Evolutionary conservation across 2,329 filamentous ascomycete species (phyloP), one percentile per base, ranked within the genome.

Genomic region (Phaeosphaeria sp.): DNA sequence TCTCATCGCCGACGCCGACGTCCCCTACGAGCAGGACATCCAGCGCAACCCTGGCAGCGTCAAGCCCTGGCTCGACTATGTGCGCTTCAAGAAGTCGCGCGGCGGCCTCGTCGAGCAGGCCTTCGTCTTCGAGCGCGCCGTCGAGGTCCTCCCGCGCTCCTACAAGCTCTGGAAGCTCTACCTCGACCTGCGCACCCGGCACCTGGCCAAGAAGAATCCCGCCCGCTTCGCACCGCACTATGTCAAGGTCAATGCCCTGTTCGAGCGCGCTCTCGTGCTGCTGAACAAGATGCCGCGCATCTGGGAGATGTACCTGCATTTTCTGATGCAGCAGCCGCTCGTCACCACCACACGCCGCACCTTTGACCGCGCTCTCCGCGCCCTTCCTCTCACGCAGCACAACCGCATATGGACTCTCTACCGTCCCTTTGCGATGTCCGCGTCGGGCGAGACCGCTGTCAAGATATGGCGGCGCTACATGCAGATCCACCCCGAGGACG

Each of bases 111-210:
- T 92, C 53, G 94, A 98, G 80, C 94, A 96, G 79, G 91, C 93
- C 51, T 90, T 90, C 74, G 86, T 89, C 39, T 90, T 98, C 81
- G 95, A 98, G 80, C 88, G 95, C 73, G 94, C 95, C 56, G 97
- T 94, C 78, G 84, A 87, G 63, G 91, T 96, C 70, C 85, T 99
- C 46, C 95, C 95, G 49, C 87, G 95, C 67, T 98, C 94, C 25
- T 99, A 97, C 82, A 99, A 99, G 81, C 84, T 99, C 49, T 99
- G 95, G 95, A 98, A 97, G 80, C 88, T 96, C 87, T 99, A 98
- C 78, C 87, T 99, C 64, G 86, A 88, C 65, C 90, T 98, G 67
- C 88, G 95, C 69, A 88, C 87, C 55, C 91, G 90, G 68, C 93
- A 97, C 78, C 84, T 97, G 59, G 83, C 87, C 60, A 90, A 89